phyloP scores from a whole-genome alignment of 352 stramenopile species.

The Globisporangium irregulare region DNA sequence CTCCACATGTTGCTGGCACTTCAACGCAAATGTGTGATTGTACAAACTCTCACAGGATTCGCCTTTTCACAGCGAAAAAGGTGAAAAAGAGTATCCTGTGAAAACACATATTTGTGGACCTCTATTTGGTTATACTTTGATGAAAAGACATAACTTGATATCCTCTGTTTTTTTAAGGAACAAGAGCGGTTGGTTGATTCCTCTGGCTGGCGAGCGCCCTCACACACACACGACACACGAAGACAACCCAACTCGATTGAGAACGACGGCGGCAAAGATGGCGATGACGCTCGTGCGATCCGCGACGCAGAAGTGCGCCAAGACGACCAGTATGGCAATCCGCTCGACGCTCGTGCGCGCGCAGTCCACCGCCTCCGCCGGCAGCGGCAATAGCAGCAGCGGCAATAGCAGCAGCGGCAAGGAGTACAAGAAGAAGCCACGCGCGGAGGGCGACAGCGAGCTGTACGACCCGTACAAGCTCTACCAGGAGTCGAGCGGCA shows the following conservation, averaged over 20 bases:
- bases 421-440: slow-evolving; percentile 20
- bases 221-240: neutral
- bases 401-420: slow-evolving; percentile 8
- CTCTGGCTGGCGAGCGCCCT: neutral
- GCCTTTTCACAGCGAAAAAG: too few species aligned
- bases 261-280: slow-evolving; percentile 22
- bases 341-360: slow-evolving; percentile 13
- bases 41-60: too few species aligned
- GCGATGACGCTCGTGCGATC: slow-evolving; percentile 43
- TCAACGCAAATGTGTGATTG: neutral
- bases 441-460: slow-evolving; percentile 22
- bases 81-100: too few species aligned
- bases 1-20: slow-evolving; percentile 44
- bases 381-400: neutral
- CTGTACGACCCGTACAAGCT: slow-evolving; percentile 84
- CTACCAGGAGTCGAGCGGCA: slow-evolving; percentile 71
- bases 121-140: too few species aligned
- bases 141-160: too few species aligned
- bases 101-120: too few species aligned
- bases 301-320: slow-evolving; percentile 25
- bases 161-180: too few species aligned
- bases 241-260: neutral
- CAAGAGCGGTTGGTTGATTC: too few species aligned
- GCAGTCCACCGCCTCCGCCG: slow-evolving; percentile 9
- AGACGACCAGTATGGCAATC: slow-evolving; percentile 23